Evolutionary conservation across 208 protist genomes (phyloP).

Genomic region (Acanthamoeba lenticulata): DNA sequence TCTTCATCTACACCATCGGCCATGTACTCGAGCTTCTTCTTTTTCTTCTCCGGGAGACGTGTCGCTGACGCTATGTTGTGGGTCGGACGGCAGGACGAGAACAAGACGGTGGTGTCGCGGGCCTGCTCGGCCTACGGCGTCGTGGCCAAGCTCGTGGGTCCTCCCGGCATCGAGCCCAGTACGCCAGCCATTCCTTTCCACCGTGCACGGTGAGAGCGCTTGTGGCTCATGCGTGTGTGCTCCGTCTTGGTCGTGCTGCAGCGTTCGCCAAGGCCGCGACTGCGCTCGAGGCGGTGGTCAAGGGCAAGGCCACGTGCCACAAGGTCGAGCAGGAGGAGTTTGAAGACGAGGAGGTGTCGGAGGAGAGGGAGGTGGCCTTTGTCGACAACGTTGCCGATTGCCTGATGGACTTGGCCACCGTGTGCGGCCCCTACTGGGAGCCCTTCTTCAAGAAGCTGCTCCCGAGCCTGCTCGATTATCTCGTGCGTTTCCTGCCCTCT

Average conservation of each 20-base stretch:
- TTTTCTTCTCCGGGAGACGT: background rate
- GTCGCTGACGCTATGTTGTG: background rate
- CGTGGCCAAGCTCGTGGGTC: conserved; percentile 31
- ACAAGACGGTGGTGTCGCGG: conserved; percentile 24
- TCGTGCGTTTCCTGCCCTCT: background rate
- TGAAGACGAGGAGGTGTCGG: conserved; percentile 50
- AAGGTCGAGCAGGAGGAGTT: conserved; percentile 46
- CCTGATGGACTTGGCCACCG: conserved; percentile 31
- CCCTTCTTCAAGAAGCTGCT: conserved; percentile 53
- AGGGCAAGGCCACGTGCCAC: conserved; percentile 4
- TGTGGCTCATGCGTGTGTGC: background rate
- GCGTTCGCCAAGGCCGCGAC: background rate
- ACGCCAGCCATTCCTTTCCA: background rate
- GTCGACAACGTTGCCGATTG: conserved; percentile 19
- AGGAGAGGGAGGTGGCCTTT: conserved; percentile 47
- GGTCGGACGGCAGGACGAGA: background rate
- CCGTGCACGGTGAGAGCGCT: no score
- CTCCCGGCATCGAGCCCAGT: conserved; percentile 7
- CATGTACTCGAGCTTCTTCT: background rate
- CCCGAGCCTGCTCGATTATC: conserved; percentile 24
- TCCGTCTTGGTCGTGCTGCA: background rate
- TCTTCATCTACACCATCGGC: background rate
- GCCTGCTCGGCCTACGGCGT: conserved; percentile 6
- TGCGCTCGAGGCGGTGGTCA: conserved; percentile 32
- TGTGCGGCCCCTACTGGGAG: conserved; percentile 18